Percentiles rank a stretch among this genome's conserved stretches.
These are phyloP conservation scores for Fusarium illudens DNA, from an alignment of 2,329 filamentous ascomycete species.

Conservation along the genomic window DNA sequence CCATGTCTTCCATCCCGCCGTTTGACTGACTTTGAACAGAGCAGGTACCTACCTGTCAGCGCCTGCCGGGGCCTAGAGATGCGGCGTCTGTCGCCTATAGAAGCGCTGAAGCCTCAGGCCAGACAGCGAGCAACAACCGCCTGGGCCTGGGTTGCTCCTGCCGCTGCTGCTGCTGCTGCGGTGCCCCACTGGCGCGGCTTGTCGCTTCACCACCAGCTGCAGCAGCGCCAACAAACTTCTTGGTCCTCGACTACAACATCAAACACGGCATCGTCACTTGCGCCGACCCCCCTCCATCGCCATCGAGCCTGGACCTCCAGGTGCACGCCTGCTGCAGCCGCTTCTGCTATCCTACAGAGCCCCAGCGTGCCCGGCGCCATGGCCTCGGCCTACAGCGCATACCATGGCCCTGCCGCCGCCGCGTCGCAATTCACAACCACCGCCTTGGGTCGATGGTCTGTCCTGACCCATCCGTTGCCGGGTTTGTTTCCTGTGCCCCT, in stretches of 20 bases:
- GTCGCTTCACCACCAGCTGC: conserved; percentile 6
- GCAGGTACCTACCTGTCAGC: background rate
- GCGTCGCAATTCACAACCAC: conserved; percentile 67
- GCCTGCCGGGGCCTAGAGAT: conserved; percentile 14
- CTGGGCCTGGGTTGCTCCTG: background rate
- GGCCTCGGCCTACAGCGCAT: conserved; percentile 51
- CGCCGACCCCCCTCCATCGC: background rate
- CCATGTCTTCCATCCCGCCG: no score
- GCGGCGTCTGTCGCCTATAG: conserved; percentile 38
- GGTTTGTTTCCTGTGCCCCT: conserved; percentile 51
- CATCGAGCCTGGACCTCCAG: background rate
- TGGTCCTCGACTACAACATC: conserved; percentile 34
- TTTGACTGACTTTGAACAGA: background rate
- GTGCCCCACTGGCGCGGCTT: conserved; percentile 23
- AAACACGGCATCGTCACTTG: background rate
- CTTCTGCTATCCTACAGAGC: conserved; percentile 35
- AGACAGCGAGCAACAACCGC: background rate
- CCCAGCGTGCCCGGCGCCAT: conserved; percentile 46
- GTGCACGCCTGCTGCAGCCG: conserved; percentile 40
- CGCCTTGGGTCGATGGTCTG: conserved; percentile 84
- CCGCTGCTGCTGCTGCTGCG: background rate
- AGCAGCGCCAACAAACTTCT: conserved; percentile 28
- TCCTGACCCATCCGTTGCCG: conserved; percentile 76
- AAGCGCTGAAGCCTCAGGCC: conserved; percentile 40
- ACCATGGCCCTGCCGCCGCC: conserved; percentile 46